Percentiles rank a stretch among this genome's conserved stretches.
phyloP scores from a whole-genome alignment of 441 rosid genomes.

The Brassica balearica region DNA sequence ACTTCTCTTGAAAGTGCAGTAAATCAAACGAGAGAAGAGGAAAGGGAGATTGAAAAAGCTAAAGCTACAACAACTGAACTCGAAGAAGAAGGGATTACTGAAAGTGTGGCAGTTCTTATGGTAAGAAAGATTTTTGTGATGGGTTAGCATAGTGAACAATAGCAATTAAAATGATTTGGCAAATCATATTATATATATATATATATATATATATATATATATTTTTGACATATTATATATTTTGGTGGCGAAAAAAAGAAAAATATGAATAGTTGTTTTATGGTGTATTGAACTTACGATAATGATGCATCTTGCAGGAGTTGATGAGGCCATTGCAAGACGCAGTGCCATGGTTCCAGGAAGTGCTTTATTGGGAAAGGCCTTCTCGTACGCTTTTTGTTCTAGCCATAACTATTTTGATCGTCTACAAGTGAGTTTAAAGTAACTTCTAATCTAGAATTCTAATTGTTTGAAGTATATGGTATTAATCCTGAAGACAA shows the following conservation, averaged over 20 bases:
- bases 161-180: neutral
- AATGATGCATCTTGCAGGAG: constrained; percentile 6
- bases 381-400: constrained; percentile 12
- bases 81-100: constrained; percentile 82
- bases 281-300: neutral
- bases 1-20: constrained; percentile 62
- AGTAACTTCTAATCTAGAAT: neutral
- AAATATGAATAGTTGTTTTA: neutral
- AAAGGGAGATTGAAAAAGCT: constrained; percentile 60
- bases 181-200: neutral
- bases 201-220: too few species aligned
- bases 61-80: constrained; percentile 66
- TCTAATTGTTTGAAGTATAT: neutral
- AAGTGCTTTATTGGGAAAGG: constrained; percentile 9
- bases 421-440: constrained; percentile 44
- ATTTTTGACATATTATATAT: neutral
- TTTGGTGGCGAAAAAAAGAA: neutral
- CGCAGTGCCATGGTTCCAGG: constrained; percentile 15
- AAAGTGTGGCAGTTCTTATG: constrained; percentile 67
- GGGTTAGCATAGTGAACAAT: neutral
- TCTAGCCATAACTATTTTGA: neutral
- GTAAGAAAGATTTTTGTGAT: constrained; percentile 49
- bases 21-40: constrained; percentile 71
- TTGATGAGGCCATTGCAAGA: constrained; percentile 12
- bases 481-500: neutral